Evolutionary conservation across 2,329 filamentous ascomycete genomes (phyloP).

Genomic region (Pyricularia sp.): DNA sequence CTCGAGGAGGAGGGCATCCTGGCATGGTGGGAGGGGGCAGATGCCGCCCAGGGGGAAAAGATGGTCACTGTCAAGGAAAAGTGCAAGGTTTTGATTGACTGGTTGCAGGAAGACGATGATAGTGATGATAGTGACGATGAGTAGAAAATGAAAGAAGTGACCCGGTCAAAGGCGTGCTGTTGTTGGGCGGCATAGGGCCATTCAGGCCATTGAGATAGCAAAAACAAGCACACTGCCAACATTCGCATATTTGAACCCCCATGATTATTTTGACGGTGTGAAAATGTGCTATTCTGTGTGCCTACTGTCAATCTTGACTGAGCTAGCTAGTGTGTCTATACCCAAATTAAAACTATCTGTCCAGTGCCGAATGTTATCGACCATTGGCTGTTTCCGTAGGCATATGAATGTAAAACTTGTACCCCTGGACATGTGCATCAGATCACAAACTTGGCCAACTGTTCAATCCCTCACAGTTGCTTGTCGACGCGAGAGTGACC

Average conservation of each 20-base stretch:
- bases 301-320: not conserved
- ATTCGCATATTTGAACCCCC: not conserved
- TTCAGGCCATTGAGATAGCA: too few relatives aligned
- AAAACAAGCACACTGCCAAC: not conserved
- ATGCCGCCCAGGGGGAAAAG: slow-evolving; percentile 48
- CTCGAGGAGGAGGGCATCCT: slow-evolving; percentile 81
- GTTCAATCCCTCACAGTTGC: not conserved
- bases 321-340: not conserved
- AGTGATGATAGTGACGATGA: slow-evolving; percentile 49
- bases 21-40: slow-evolving; percentile 72
- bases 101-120: slow-evolving; percentile 65
- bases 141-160: slow-evolving; percentile 14
- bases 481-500: not conserved
- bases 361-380: too few relatives aligned
- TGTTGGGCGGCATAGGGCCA: too few relatives aligned
- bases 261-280: not conserved
- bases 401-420: too few relatives aligned
- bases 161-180: not conserved
- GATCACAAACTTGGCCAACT: too few relatives aligned
- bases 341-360: too few relatives aligned
- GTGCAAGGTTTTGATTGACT: slow-evolving; percentile 69
- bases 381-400: too few relatives aligned
- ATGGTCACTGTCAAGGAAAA: slow-evolving; percentile 60
- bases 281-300: not conserved
- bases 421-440: too few relatives aligned